Percentiles rank a stretch among this genome's conserved stretches.
Conservation (phyloP, 2,329 filamentous ascomycete genomes). For the Trichoderma sp. region DNA sequence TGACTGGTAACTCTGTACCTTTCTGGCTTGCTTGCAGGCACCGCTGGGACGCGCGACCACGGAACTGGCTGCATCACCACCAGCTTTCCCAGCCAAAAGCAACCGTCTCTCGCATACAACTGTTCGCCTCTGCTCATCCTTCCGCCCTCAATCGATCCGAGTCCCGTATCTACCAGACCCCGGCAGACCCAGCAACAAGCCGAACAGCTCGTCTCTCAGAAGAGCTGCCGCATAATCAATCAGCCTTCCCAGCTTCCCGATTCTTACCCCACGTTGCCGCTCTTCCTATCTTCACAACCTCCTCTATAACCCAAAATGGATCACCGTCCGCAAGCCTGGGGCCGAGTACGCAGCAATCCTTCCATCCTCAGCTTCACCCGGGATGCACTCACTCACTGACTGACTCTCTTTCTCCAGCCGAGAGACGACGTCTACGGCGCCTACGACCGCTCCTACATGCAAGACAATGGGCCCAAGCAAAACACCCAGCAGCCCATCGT, state of each 20-base stretch:
- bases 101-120: not conserved
- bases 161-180: not conserved
- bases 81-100: conserved; percentile 29
- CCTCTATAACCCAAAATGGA: conserved; percentile 54
- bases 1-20: conserved; percentile 30
- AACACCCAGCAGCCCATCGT: conserved; percentile 93
- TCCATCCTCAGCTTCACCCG: too few relatives aligned
- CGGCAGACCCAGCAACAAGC: conserved; percentile 2
- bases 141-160: not conserved
- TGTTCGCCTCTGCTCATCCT: not conserved
- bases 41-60: conserved; percentile 43
- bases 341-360: conserved; percentile 58
- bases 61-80: conserved; percentile 28
- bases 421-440: conserved; percentile 95
- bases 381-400: too few relatives aligned
- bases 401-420: conserved; percentile 59
- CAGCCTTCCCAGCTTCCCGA: conserved; percentile 5
- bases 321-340: conserved; percentile 73
- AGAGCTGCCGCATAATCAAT: conserved; percentile 10
- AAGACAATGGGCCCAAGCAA: conserved; percentile 69
- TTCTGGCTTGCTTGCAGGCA: conserved; percentile 38
- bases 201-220: not conserved
- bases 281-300: not conserved
- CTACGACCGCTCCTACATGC: conserved; percentile 87
- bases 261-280: conserved; percentile 25